A percentile compares a stretch with the other conserved stretches of the same genome.
phyloP scores from a whole-genome alignment of 2,329 filamentous ascomycete species.

The Aspergillus hiratsukae region DNA sequence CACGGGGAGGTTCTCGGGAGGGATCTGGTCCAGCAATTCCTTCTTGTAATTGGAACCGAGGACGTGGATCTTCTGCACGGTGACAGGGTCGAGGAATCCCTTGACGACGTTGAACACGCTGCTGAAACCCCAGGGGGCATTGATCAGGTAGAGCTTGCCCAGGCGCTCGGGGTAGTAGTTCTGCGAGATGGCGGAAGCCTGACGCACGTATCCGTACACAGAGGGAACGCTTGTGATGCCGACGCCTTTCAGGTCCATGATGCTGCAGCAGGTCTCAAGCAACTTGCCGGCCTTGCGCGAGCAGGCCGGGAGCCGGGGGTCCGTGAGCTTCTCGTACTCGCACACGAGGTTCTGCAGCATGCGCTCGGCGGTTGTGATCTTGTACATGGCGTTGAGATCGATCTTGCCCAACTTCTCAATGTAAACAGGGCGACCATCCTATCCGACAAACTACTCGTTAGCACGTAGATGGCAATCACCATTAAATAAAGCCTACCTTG shows the following conservation, averaged over 20 bases:
- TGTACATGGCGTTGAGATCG: conserved; percentile 82
- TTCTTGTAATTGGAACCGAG: conserved; percentile 76
- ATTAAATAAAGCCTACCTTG: conserved; percentile 42
- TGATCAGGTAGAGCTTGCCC: conserved; percentile 95
- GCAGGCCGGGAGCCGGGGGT: conserved; percentile 90
- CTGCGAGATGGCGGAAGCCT: conserved; percentile 84
- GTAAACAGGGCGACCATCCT: conserved; percentile 96
- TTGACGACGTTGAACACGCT: conserved; percentile 82
- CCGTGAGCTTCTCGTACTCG: conserved; percentile 94
- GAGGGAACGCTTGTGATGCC: conserved; percentile 73
- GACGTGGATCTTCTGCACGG: conserved; percentile 92
- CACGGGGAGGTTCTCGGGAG: conserved; percentile 83
- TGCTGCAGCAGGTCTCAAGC: conserved; percentile 95
- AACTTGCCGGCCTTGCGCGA: conserved; percentile 85
- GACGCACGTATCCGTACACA: conserved; percentile 82
- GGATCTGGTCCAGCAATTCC: conserved; percentile 79
- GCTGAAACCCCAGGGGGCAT: conserved; percentile 93
- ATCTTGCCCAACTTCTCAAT: conserved; percentile 95
- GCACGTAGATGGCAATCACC: not conserved
- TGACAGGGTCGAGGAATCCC: conserved; percentile 93
- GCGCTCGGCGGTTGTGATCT: conserved; percentile 85
- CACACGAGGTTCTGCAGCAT: conserved; percentile 96
- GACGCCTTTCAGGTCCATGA: conserved; percentile 97
- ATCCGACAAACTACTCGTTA: conserved; percentile 5
- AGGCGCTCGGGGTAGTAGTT: conserved; percentile 99